Conservation (phyloP, 768 basidiomycete genomes). For the Aureoboletus auriporus region DNA sequence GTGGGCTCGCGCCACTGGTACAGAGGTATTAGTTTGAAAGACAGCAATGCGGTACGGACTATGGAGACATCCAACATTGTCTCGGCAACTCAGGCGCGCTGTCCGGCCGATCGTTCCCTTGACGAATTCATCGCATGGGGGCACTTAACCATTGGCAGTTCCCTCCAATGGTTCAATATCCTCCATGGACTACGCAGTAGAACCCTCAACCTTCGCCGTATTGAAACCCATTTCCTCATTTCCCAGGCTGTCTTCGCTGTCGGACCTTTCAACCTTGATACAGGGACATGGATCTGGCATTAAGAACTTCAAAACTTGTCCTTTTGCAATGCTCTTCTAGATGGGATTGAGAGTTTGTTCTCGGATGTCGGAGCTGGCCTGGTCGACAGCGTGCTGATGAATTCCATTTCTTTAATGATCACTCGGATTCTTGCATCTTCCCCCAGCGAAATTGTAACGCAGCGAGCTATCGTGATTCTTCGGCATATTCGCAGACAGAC, state of each 20-base stretch:
- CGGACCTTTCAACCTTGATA: constrained; percentile 21
- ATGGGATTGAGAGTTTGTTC: constrained; percentile 29
- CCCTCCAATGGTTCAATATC: constrained; percentile 47
- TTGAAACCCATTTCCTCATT: constrained; percentile 38
- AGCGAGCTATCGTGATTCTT: constrained; percentile 20
- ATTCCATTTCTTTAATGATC: constrained; percentile 27
- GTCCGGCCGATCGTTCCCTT: constrained; percentile 33
- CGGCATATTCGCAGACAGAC: constrained; percentile 25
- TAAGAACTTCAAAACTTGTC: constrained; percentile 24
- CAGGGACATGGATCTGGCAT: constrained; percentile 33
- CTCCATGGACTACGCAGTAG: constrained; percentile 34
- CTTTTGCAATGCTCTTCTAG: constrained; percentile 33
- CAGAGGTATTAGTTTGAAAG: no score
- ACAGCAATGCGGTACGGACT: no score
- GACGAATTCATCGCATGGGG: constrained; percentile 42
- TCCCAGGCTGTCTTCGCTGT: constrained; percentile 39
- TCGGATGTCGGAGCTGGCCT: constrained; percentile 34
- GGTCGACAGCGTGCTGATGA: constrained; percentile 26
- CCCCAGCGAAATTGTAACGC: constrained; percentile 6
- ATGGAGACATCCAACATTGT: constrained; percentile 31
- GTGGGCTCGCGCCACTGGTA: no score
- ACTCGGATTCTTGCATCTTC: constrained; percentile 31
- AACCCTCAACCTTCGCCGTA: constrained; percentile 32
- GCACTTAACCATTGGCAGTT: constrained; percentile 36
- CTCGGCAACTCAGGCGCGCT: constrained; percentile 37